These are phyloP conservation scores for Colletotrichum liaoningense DNA, from an alignment of 2,329 filamentous ascomycete species.

Conservation along the genomic window DNA sequence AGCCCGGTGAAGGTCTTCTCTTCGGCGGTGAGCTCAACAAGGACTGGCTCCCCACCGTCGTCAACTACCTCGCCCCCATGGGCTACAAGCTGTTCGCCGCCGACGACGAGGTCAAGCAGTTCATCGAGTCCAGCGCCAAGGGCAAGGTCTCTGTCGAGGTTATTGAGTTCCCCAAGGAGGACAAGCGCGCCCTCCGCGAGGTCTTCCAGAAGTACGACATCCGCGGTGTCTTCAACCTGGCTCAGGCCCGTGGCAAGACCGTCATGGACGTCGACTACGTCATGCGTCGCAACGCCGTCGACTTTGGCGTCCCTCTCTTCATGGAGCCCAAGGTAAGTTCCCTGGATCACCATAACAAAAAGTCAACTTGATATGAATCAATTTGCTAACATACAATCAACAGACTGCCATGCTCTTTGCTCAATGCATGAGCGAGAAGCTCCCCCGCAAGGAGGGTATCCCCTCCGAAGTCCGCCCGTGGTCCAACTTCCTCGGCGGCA, in stretches of 20 bases:
- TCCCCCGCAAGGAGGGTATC: conserved; percentile 88
- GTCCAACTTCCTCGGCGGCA: conserved; percentile 94
- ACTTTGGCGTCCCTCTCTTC: conserved; percentile 97
- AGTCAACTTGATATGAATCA: neutral
- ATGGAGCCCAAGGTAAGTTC: conserved; percentile 91
- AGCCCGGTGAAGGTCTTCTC: conserved; percentile 93
- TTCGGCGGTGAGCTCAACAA: conserved; percentile 87
- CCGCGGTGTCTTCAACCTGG: conserved; percentile 94
- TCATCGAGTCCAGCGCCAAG: conserved; percentile 80
- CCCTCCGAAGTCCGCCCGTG: conserved; percentile 92
- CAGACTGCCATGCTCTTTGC: conserved; percentile 96
- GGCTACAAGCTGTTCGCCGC: conserved; percentile 96
- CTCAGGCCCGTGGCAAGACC: conserved; percentile 84
- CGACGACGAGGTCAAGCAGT: conserved; percentile 81
- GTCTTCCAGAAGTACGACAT: conserved; percentile 98
- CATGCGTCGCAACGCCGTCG: conserved; percentile 97
- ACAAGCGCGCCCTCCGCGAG: conserved; percentile 93
- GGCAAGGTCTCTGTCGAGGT: conserved; percentile 80
- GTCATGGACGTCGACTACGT: conserved; percentile 95
- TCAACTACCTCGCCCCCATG: conserved; percentile 87
- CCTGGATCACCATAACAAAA: neutral
- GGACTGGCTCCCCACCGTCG: conserved; percentile 79
- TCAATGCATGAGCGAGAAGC: conserved; percentile 96
- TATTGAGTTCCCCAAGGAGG: conserved; percentile 95
- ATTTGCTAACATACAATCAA: conserved; percentile 43